Evolutionary conservation across 1,284 basidiomycete species (phyloP), one percentile per base, ranked within the genome.

Genomic region (Fomitopsis schrenkii): DNA sequence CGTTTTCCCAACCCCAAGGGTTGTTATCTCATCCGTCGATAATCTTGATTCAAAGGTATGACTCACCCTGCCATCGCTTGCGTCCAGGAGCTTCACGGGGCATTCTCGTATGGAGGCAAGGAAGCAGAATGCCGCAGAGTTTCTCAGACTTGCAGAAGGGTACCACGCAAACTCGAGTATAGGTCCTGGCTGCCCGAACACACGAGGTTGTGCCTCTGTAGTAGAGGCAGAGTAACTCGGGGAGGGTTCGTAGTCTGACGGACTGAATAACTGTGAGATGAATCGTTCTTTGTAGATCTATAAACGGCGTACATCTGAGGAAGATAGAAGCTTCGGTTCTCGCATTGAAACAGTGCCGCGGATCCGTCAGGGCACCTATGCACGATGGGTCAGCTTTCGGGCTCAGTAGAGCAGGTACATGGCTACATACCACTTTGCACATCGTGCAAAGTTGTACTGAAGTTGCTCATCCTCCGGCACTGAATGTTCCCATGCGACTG

Each of bases 111-210:
- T 84, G 6, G 91, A 91, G 0, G 90, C 82, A 2, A 91, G 78
- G 68, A 95, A 94, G 74, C 94, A 96, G 72, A 84, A 95, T 1
- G 86, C 80, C 0, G 86, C 82, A 1, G 86, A 83, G 55, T 85
- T 77, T 5, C 71, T 68, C 0, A 74, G 65, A 5, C 84, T 84
- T 0, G 94, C 93, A 0, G 82, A 79, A 0, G 94, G 94, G 70
- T 90, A 96, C 94, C 94, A 97, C 6, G 79, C 65, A 64, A 85
- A 88, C 58, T 92, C 90, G 44, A 93, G 79, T 46, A 94, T 83
- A 0, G 93, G 82, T 1, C 88, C 82, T 0, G 90, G 76, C 71
- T 93, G 90, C 0, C 67, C 60, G 45, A 85, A 75, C 2, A 50
- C 26, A n/a, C 46, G 60, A 22, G 52, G 41, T 12, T 50, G 59